phyloP scores from a whole-genome alignment of 805 yeast species.

The Zygosaccharomyces siamensis region DNA sequence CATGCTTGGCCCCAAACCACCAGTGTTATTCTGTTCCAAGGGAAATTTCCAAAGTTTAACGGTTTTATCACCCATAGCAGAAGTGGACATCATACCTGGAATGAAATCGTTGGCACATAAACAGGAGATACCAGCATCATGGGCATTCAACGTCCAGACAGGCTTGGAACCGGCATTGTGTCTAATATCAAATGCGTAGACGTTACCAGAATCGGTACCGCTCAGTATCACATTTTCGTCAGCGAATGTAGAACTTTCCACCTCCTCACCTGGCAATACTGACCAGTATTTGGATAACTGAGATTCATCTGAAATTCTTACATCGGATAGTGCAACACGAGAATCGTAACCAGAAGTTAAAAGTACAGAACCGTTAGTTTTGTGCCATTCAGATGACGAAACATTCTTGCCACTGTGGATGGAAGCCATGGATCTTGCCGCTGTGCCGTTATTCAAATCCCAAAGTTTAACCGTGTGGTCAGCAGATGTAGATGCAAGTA shows the following conservation, averaged over 20 bases:
- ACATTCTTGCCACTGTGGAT: conserved; percentile 79
- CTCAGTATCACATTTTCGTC: conserved; percentile 60
- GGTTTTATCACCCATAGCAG: conserved; percentile 85
- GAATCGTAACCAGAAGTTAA: conserved; percentile 93
- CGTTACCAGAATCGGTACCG: conserved; percentile 87
- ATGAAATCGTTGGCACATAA: conserved; percentile 63
- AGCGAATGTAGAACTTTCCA: conserved; percentile 76
- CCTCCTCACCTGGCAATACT: conserved; percentile 67
- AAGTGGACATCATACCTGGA: conserved; percentile 73
- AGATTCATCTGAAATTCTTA: conserved; percentile 61
- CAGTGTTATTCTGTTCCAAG: conserved; percentile 28
- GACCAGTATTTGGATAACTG: conserved; percentile 60
- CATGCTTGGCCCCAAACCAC: conserved; percentile 64
- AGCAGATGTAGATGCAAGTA: conserved; percentile 91
- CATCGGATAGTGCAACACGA: conserved; percentile 76
- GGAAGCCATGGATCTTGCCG: conserved; percentile 64
- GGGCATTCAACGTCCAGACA: conserved; percentile 94
- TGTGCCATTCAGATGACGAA: conserved; percentile 85
- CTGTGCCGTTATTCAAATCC: conserved; percentile 75
- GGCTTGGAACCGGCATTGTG: conserved; percentile 52
- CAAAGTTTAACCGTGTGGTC: conserved; percentile 92
- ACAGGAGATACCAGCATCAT: conserved; percentile 87
- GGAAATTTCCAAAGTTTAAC: conserved; percentile 86
- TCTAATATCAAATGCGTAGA: conserved; percentile 85
- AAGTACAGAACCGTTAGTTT: conserved; percentile 57